These are phyloP conservation scores for Laburnicola sp. DNA, from an alignment of 2,329 filamentous ascomycete genomes.

Conservation along the genomic window DNA sequence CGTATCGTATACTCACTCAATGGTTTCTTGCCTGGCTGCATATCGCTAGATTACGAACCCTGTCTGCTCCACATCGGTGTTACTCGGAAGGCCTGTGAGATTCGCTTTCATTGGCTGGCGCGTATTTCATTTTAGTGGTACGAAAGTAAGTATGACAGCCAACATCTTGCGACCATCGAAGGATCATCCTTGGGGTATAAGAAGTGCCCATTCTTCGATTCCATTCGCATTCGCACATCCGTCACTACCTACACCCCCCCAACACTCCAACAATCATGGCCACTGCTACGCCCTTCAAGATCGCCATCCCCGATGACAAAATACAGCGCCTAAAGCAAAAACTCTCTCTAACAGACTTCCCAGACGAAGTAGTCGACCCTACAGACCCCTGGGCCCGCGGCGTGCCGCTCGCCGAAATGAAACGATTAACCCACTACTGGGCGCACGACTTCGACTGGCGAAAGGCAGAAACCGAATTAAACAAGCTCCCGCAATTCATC, in stretches of 20 bases:
- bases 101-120: constrained; percentile 1
- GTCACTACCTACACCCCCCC: not conserved
- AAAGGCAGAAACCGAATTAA: constrained; percentile 60
- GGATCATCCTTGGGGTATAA: not conserved
- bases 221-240: too few species aligned
- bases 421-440: constrained; percentile 63
- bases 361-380: constrained; percentile 55
- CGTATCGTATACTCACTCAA: not conserved
- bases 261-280: not conserved
- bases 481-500: constrained; percentile 63
- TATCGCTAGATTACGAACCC: not conserved
- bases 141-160: constrained; percentile 2
- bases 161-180: not conserved
- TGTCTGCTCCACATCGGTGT: not conserved
- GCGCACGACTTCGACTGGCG: constrained; percentile 63
- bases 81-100: not conserved
- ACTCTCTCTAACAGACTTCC: constrained; percentile 57
- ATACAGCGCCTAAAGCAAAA: constrained; percentile 59
- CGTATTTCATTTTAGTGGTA: constrained; percentile 5
- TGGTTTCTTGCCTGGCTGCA: not conserved
- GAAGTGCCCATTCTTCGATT: not conserved
- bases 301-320: constrained; percentile 6
- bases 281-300: constrained; percentile 8
- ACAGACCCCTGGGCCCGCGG: constrained; percentile 59
- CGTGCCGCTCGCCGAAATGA: constrained; percentile 62